Evolutionary conservation across 208 protist genomes (phyloP).

Genomic region (Wallacemonas sp.): DNA sequence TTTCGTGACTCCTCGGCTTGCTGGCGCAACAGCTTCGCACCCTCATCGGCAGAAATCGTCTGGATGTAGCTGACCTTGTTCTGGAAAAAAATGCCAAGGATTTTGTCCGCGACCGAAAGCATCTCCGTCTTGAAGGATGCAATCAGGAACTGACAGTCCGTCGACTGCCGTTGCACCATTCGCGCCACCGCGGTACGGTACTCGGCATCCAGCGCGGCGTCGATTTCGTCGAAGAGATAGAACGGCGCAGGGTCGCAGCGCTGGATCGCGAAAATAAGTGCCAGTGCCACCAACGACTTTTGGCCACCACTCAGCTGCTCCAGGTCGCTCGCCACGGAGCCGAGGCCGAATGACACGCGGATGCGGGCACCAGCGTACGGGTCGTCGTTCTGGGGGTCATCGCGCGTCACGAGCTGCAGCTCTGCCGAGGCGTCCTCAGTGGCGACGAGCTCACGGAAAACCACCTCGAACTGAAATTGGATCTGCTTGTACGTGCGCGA

Average conservation of each 20-base stretch:
- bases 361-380: constrained; percentile 93
- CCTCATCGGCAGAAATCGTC: constrained; percentile 74
- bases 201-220: constrained; percentile 96
- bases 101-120: constrained; percentile 91
- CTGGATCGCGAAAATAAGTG: constrained; percentile 99
- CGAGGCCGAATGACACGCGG: constrained; percentile 89
- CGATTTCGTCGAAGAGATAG: constrained; percentile 99
- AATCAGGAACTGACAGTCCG: constrained; percentile 97
- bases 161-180: constrained; percentile 93
- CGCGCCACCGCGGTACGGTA: constrained; percentile 93
- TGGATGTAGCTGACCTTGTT: constrained; percentile 96
- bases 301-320: constrained; percentile 97
- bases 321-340: constrained; percentile 78
- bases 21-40: constrained; percentile 39
- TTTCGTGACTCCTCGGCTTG: constrained; percentile 76
- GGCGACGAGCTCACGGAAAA: constrained; percentile 97
- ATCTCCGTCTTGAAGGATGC: constrained; percentile 98
- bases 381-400: constrained; percentile 41
- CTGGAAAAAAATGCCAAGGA: constrained; percentile 95
- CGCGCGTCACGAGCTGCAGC: constrained; percentile 69
- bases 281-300: constrained; percentile 98
- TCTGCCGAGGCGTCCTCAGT: constrained; percentile 84
- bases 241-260: constrained; percentile 98
- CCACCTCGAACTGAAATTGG: constrained; percentile 95
- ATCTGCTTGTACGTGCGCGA: constrained; percentile 97